Base-by-base conservation (phyloP, 805 yeast species). In the Candida golubevii region DNA sequence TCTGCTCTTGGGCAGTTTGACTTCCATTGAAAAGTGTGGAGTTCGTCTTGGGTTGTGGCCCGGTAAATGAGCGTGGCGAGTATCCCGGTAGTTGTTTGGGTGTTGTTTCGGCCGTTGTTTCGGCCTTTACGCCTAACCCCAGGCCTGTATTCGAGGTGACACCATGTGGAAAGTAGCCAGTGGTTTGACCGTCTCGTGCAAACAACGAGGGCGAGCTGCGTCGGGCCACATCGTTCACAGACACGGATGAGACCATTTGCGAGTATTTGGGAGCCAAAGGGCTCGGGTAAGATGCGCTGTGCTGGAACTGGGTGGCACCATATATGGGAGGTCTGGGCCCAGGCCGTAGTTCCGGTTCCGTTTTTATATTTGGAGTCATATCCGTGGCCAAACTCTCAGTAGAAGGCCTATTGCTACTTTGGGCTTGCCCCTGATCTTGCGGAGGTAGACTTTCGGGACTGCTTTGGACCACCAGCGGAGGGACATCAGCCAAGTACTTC, bases 401-500 rank as follows among this genome's bases (percentile, higher is more conserved):
- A 12, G 10, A 10, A 29, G n/a, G 10, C 23, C 5, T 5, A 29
- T 29, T 29, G 32, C n/a, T 12, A 12, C 32, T 6, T 10, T 29
- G n/a, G 10, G 32, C 32, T 10, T 12, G n/a, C 4, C 32, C 35
- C 38, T 34, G 48, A 33, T 45, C 42, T 9, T 41, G 28, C 9
- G 51, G 34, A 13, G 56, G 68, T 18, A 5, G 3, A 18, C 3
- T 18, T 18, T 18, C 5, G 23, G 23, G 23, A 18, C 23, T 18
- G 23, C 4, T 18, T 18, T 18, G 23, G 23, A 5, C 5, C 5
- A 18, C 23, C 5, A 5, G 23, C 23, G 23, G 23, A 1, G 80
- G 78, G 4, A 77, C 79, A 46, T 83, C 93, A 28, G 78, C 71
- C 42, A 90, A 63, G 52, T 90, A 90, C 62, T 91, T 91, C 66